These are phyloP conservation scores for Pleurotus ostreatus DNA, from an alignment of 768 basidiomycete species.

Conservation along the genomic window DNA sequence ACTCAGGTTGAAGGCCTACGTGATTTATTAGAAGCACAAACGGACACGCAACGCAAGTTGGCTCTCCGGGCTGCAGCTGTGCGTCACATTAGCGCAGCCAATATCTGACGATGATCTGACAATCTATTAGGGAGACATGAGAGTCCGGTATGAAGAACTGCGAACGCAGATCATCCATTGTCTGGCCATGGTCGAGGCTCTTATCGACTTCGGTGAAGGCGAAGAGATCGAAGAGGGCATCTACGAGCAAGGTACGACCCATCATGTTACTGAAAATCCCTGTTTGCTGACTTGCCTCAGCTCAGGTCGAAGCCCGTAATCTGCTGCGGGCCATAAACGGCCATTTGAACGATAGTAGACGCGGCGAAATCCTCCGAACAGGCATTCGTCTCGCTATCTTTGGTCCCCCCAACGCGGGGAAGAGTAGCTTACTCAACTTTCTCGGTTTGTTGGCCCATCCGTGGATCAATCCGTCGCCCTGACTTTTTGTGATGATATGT, in stretches of 20 bases:
- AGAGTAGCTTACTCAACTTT: conserved; percentile 84
- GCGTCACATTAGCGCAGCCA: conserved; percentile 21
- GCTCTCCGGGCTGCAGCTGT: conserved; percentile 71
- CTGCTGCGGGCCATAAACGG: conserved; percentile 49
- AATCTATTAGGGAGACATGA: conserved; percentile 52
- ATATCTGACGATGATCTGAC: conserved; percentile 8
- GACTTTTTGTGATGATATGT: neutral
- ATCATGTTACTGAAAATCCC: too few species aligned
- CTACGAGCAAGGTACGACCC: conserved; percentile 56
- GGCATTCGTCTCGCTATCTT: conserved; percentile 86
- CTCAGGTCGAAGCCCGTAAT: conserved; percentile 41
- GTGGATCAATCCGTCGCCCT: neutral
- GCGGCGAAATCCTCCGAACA: conserved; percentile 80
- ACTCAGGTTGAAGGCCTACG: conserved; percentile 87
- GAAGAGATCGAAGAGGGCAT: conserved; percentile 87
- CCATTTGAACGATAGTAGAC: conserved; percentile 65
- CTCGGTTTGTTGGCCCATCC: conserved; percentile 45
- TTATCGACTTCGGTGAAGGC: conserved; percentile 92
- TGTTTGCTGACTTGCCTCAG: conserved; percentile 29
- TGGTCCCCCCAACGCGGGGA: conserved; percentile 93
- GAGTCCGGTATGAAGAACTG: conserved; percentile 58
- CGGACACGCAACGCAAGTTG: conserved; percentile 72
- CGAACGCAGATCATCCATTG: conserved; percentile 65
- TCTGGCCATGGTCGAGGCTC: conserved; percentile 77
- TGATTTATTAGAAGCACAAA: conserved; percentile 87